Base-by-base conservation (phyloP, 1,284 basidiomycete genomes). In the Naganishia sp. region DNA sequence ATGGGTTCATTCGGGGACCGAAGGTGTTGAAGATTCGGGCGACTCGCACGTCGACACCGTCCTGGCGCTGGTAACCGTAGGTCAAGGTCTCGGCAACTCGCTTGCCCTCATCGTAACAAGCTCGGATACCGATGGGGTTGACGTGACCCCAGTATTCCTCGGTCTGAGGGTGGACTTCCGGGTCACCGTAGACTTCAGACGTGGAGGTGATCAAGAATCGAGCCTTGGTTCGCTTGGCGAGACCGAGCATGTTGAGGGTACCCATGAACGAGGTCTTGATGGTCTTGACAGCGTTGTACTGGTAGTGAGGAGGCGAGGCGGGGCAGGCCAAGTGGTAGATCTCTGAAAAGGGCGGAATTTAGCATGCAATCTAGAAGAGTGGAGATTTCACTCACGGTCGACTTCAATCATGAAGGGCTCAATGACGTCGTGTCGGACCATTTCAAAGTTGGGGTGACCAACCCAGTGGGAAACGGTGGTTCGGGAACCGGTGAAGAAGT, bases 71-170 rank as follows among this genome's bases (percentile, higher is more conserved):
- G 84, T 90, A 98, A 59, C 93, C 94, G 77, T 96, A 96, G 11
- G 94, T 94, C 72, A 97, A 81, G 13, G 93, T 95, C 82, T 95
- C 92, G 54, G 92, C 92, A 49, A 95, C 92, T 75, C 92, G 91
- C 81, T 95, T 95, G 61, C 92, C 95, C 82, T 99, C 95, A 75
- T 99, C 95, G 78, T 99, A 99, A 81, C 95, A 98, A 42, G 95
- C 94, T 69, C 95, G 89, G 68, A 92, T 92, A 33, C 95, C 94
- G 72, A 94, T 96, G 53, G 93, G 93, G 83, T 98, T 98, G 75
- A 98, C 95, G 78, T 98, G 90, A 55, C 95, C 94, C 94, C 94
- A 96, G 81, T 94, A 94, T 75, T 94, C 92, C 79, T 96, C 94
- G 66, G 83, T 86, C 79, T 99, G 95, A 46, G 95, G 95, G 80